Evolutionary conservation across 179 eudicot genomes (phyloP).

Genomic region (Gypsophila paniculata): DNA sequence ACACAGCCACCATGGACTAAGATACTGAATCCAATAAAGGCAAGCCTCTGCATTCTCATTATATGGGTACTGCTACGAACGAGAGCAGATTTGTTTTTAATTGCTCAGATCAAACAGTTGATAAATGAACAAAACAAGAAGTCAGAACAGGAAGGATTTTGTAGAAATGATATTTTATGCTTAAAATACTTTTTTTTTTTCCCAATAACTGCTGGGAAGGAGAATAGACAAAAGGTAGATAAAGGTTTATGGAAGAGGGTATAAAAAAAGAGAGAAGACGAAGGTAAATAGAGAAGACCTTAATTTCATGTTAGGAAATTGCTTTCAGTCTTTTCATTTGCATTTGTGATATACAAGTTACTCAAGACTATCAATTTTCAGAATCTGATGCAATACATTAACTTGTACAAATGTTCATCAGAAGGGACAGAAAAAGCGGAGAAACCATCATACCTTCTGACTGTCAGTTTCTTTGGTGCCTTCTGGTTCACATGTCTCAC

Average conservation of each 20-base stretch:
- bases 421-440: constrained; percentile 3
- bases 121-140: background rate
- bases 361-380: background rate
- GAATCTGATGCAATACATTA: background rate
- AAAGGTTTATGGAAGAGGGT: background rate
- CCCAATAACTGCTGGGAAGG: background rate
- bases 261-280: background rate
- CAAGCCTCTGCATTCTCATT: background rate
- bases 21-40: background rate
- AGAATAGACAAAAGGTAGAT: background rate
- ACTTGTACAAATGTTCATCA: background rate
- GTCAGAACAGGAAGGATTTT: background rate
- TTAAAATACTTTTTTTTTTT: background rate
- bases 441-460: constrained; percentile 54
- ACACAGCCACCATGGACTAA: background rate
- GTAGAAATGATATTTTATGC: background rate
- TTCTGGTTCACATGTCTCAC: constrained; percentile 81
- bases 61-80: background rate
- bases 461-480: constrained; percentile 56
- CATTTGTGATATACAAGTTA: background rate
- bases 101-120: no score
- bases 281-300: constrained; percentile 1
- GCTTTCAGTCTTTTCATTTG: background rate
- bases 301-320: background rate
- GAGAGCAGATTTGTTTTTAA: no score